Conservation (phyloP, 2,329 filamentous ascomycete genomes). For the Cordyceps sp. region DNA sequence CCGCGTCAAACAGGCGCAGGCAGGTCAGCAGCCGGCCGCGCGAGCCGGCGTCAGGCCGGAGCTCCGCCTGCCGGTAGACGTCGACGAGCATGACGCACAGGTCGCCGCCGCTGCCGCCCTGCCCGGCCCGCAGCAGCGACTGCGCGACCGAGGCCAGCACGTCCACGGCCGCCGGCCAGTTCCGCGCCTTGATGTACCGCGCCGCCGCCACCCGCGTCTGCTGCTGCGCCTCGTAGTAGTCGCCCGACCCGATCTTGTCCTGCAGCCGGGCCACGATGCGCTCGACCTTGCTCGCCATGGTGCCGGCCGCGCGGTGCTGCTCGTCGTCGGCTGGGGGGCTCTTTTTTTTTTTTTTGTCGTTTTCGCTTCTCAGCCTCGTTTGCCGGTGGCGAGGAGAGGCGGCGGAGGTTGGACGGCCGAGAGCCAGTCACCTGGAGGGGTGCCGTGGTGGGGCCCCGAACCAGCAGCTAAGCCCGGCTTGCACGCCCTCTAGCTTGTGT, state of each 20-base stretch:
- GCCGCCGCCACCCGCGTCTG: constrained; percentile 91
- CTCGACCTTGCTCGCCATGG: constrained; percentile 23
- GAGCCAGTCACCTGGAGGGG: too few relatives aligned
- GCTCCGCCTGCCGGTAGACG: constrained; percentile 74
- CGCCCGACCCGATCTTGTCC: constrained; percentile 74
- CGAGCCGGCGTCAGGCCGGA: constrained; percentile 56
- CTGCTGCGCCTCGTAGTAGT: constrained; percentile 97
- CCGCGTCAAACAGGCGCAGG: constrained; percentile 60
- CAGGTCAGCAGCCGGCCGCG: constrained; percentile 65
- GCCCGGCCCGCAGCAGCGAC: constrained; percentile 76
- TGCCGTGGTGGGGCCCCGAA: too few relatives aligned
- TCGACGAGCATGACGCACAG: constrained; percentile 76
- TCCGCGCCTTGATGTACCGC: constrained; percentile 76
- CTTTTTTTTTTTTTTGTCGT: too few relatives aligned
- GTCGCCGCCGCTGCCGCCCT: constrained; percentile 85
- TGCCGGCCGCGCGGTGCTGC: constrained; percentile 1
- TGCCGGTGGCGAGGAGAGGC: too few relatives aligned
- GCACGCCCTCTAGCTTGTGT: too few relatives aligned
- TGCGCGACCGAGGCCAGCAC: constrained; percentile 73
- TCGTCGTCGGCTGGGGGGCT: too few relatives aligned
- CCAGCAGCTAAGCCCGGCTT: too few relatives aligned
- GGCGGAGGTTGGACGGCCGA: too few relatives aligned
- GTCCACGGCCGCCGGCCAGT: constrained; percentile 74
- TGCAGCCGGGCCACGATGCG: constrained; percentile 51
- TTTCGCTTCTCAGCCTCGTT: too few relatives aligned